phyloP scores from a whole-genome alignment of 768 basidiomycete genomes.

The Vishniacozyma victoriae region DNA sequence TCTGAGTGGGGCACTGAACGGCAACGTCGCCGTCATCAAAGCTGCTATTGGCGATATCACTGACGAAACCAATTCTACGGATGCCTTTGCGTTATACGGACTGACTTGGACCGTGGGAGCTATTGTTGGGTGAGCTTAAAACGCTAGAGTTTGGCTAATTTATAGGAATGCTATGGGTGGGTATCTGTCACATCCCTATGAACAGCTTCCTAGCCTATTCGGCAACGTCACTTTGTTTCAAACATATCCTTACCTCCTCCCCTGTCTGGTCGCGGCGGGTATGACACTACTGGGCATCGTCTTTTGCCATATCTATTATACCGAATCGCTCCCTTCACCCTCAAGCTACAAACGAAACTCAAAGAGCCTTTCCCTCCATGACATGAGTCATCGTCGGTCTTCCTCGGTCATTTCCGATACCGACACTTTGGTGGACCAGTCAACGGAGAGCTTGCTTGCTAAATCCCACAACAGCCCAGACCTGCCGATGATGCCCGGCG shows the following conservation, averaged over 20 bases:
- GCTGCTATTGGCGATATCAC: conserved; percentile 45
- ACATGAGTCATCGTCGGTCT: conserved; percentile 4
- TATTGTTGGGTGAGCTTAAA: conserved; percentile 32
- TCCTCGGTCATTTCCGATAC: conserved; percentile 26
- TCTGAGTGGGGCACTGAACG: conserved; percentile 41
- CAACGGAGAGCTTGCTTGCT: conserved; percentile 1
- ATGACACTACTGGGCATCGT: conserved; percentile 35
- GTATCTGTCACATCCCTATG: conserved; percentile 40
- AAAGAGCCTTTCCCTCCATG: conserved; percentile 1
- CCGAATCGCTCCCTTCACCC: conserved; percentile 30
- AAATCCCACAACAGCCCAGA: conserved; percentile 6
- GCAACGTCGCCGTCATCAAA: conserved; percentile 44
- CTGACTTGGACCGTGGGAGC: conserved; percentile 44
- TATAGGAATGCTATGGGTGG: conserved; percentile 34
- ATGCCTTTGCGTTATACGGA: conserved; percentile 46
- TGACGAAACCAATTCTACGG: conserved; percentile 43
- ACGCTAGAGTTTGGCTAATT: neutral
- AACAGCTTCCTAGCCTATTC: conserved; percentile 34
- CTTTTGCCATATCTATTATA: conserved; percentile 32
- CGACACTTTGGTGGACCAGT: conserved; percentile 27
- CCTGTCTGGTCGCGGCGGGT: conserved; percentile 34
- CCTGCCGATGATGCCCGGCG: conserved; percentile 2
- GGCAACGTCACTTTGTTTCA: conserved; percentile 20
- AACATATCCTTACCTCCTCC: conserved; percentile 31
- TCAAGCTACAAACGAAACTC: neutral